Evolutionary conservation across 139 green algal species (phyloP).

Genomic region (Coelastrella sp.): DNA sequence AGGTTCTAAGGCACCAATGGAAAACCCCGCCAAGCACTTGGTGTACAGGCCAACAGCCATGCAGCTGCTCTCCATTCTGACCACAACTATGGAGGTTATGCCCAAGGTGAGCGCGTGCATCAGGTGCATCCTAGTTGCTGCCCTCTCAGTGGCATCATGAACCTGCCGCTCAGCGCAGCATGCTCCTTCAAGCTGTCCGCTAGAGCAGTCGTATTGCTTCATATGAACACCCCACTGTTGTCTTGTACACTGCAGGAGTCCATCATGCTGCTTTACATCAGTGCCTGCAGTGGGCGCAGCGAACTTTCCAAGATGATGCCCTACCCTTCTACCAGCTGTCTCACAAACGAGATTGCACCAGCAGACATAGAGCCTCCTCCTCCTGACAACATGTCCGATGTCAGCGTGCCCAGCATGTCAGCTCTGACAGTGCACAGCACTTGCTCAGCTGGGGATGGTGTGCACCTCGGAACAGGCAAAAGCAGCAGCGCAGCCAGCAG

Average conservation of each 20-base stretch:
- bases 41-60: constrained; percentile 68
- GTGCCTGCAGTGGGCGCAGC: constrained; percentile 9
- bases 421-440: constrained; percentile 33
- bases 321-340: constrained; percentile 46
- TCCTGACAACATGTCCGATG: constrained; percentile 45
- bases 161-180: neutral
- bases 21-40: constrained; percentile 71
- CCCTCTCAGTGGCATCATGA: neutral
- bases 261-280: constrained; percentile 61
- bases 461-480: constrained; percentile 28
- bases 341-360: constrained; percentile 47
- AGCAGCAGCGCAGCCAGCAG: constrained; percentile 12
- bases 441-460: neutral
- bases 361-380: constrained; percentile 28
- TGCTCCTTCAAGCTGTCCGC: neutral
- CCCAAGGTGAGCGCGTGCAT: constrained; percentile 31
- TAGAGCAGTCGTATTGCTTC: neutral
- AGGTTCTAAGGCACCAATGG: constrained; percentile 7
- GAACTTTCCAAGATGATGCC: neutral
- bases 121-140: too few species aligned
- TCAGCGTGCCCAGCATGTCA: constrained; percentile 36
- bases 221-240: neutral
- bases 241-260: constrained; percentile 43
- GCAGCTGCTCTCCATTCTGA: constrained; percentile 67
- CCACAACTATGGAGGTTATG: constrained; percentile 62